Evolutionary conservation across 306 rosid genomes (phyloP).

Genomic region (Crotalaria pallida): DNA sequence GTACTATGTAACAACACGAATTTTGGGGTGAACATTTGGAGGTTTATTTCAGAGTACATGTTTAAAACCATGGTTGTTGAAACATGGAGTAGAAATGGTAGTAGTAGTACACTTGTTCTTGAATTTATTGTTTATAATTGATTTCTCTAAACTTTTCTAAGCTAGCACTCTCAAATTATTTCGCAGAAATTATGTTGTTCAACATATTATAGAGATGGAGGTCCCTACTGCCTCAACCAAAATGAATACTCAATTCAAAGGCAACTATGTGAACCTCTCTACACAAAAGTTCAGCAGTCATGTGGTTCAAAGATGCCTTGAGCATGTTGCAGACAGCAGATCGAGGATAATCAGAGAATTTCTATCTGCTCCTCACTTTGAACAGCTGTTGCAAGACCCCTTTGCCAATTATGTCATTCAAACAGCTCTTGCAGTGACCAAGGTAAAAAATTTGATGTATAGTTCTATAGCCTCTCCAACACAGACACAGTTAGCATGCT

Average conservation of each 20-base stretch:
- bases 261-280: constrained; percentile 44
- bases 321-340: constrained; percentile 38
- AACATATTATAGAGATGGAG: constrained; percentile 49
- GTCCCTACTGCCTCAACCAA: constrained; percentile 29
- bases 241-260: constrained; percentile 48
- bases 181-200: constrained; percentile 74
- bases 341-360: constrained; percentile 49
- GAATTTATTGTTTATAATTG: neutral
- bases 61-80: neutral
- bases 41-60: neutral
- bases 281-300: constrained; percentile 69
- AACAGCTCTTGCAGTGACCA: constrained; percentile 47
- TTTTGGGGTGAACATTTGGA: neutral
- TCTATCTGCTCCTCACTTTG: constrained; percentile 39
- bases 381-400: constrained; percentile 61
- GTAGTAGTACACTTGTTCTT: neutral
- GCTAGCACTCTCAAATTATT: neutral
- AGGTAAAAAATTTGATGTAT: constrained; percentile 33
- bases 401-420: constrained; percentile 72
- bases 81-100: neutral
- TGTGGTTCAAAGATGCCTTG: constrained; percentile 67
- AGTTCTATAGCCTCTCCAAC: neutral
- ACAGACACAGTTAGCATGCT: neutral
- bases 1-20: neutral
- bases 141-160: neutral